Evolutionary conservation across 148 eudicot genomes (phyloP).

Genomic region (Chenopodium berlandieri): DNA sequence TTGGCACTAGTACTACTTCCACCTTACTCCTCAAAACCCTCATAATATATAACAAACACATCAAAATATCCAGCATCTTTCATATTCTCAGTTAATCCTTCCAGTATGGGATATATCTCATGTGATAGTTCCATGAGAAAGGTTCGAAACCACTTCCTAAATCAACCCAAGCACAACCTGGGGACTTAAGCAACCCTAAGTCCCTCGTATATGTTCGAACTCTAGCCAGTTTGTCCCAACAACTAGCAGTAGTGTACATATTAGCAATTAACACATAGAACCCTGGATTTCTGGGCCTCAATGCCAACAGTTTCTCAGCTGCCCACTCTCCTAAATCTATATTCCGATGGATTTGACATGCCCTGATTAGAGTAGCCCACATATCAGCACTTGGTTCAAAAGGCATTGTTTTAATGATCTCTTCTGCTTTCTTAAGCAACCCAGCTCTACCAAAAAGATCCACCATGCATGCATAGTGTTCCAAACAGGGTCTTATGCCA

Average conservation of each 20-base stretch:
- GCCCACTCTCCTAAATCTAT: conserved; percentile 62
- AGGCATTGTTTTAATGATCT: conserved; percentile 56
- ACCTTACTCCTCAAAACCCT: conserved; percentile 29
- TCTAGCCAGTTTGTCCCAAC: conserved; percentile 62
- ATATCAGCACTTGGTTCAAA: conserved; percentile 61
- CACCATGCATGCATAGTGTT: conserved; percentile 83
- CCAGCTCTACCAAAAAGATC: conserved; percentile 89
- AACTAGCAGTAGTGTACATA: conserved; percentile 70
- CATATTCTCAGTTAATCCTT: conserved; percentile 56
- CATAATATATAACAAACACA: conserved; percentile 33
- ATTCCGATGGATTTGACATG: conserved; percentile 59
- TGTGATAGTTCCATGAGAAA: conserved; percentile 40
- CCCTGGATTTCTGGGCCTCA: conserved; percentile 60
- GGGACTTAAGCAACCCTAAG: conserved; percentile 62
- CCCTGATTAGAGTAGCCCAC: conserved; percentile 82
- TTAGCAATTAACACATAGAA: conserved; percentile 77
- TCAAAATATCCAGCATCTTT: conserved; percentile 51
- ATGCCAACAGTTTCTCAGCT: conserved; percentile 62
- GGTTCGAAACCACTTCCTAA: conserved; percentile 56
- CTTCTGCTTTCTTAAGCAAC: conserved; percentile 51
- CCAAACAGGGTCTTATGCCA: conserved; percentile 55
- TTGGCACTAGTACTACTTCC: conserved; percentile 1
- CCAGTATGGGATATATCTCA: conserved; percentile 55
- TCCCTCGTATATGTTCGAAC: conserved; percentile 65
- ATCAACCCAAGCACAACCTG: conserved; percentile 83